phyloP scores from a whole-genome alignment of 1,284 basidiomycete genomes.

The Tilletia caries region DNA sequence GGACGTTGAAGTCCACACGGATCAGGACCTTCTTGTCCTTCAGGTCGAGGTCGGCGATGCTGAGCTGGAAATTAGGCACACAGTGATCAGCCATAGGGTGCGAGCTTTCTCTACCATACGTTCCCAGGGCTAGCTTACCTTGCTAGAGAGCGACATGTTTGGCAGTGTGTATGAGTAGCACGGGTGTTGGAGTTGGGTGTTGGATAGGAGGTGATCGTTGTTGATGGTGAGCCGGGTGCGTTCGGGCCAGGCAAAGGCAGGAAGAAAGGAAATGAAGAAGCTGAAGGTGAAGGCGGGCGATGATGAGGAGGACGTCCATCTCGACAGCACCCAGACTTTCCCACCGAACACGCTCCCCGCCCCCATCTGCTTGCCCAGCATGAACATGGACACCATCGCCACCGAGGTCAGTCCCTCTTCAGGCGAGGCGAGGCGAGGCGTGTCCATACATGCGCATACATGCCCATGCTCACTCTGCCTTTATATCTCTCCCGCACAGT shows the following conservation, averaged over 20 bases:
- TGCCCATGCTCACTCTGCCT: neutral
- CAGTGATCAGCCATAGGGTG: neutral
- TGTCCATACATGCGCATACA: neutral
- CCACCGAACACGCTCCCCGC: neutral
- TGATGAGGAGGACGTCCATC: neutral
- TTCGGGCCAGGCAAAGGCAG: neutral
- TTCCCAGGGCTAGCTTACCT: too few relatives aligned
- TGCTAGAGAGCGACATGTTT: constrained; percentile 91
- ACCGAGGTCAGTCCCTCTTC: neutral
- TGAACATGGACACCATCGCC: constrained; percentile 7
- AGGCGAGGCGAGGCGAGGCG: too few relatives aligned
- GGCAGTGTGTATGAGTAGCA: constrained; percentile 16
- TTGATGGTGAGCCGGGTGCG: neutral
- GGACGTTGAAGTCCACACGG: constrained; percentile 92
- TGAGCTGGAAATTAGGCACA: constrained; percentile 28
- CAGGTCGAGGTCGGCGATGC: constrained; percentile 84
- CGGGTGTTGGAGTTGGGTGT: neutral
- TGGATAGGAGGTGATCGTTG: constrained; percentile 1
- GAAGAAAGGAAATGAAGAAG: neutral
- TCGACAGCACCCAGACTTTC: neutral
- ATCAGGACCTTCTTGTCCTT: constrained; percentile 74
- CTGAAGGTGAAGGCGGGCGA: neutral
- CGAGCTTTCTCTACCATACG: too few relatives aligned
- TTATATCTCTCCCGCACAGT: constrained; percentile 25
- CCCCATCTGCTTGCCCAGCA: neutral